phyloP scores from a whole-genome alignment of 108 stramenopile species.

The Nitzschia sp. region DNA sequence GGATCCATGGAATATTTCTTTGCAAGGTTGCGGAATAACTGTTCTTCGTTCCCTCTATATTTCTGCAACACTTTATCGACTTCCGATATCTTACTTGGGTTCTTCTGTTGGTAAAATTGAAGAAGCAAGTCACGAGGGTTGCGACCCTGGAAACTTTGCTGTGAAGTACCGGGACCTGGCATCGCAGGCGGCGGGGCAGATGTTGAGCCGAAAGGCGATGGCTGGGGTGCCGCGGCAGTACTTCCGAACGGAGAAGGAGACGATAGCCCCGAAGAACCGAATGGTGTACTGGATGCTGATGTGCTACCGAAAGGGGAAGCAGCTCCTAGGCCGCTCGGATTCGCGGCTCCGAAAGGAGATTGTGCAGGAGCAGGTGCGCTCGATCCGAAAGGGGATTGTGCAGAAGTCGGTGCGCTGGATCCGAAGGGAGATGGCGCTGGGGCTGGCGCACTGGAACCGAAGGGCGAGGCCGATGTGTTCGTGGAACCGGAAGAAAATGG shows the following conservation, averaged over 20 bases:
- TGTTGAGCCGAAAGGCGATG: slow-evolving; percentile 42
- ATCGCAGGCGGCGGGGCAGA: slow-evolving; percentile 13
- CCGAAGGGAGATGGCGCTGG: slow-evolving; percentile 11
- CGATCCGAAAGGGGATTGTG: slow-evolving; percentile 24
- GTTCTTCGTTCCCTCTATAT: slow-evolving; percentile 80
- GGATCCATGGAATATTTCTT: slow-evolving; percentile 86
- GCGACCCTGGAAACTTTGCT: slow-evolving; percentile 41
- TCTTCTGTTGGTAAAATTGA: slow-evolving; percentile 75
- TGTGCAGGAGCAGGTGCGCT: neutral
- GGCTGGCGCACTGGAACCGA: slow-evolving; percentile 9
- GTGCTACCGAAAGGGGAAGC: slow-evolving; percentile 37
- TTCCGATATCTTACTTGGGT: slow-evolving; percentile 73
- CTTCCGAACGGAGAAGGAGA: slow-evolving; percentile 28
- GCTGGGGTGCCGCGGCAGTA: slow-evolving; percentile 9
- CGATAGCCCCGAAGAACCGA: neutral
- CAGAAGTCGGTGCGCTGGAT: slow-evolving; percentile 16
- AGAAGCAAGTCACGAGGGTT: slow-evolving; percentile 66
- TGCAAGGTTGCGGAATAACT: slow-evolving; percentile 79
- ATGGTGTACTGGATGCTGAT: slow-evolving; percentile 21
- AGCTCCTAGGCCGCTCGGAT: neutral
- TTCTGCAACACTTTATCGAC: slow-evolving; percentile 80
- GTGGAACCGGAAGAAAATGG: slow-evolving; percentile 20
- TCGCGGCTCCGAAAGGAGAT: slow-evolving; percentile 40
- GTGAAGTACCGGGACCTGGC: slow-evolving; percentile 10
- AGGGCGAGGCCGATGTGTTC: slow-evolving; percentile 7